Percentiles rank a stretch among this genome's conserved stretches.
These are phyloP conservation scores for Malassezia furfur DNA, from an alignment of 1,284 basidiomycete genomes.

Conservation along the genomic window DNA sequence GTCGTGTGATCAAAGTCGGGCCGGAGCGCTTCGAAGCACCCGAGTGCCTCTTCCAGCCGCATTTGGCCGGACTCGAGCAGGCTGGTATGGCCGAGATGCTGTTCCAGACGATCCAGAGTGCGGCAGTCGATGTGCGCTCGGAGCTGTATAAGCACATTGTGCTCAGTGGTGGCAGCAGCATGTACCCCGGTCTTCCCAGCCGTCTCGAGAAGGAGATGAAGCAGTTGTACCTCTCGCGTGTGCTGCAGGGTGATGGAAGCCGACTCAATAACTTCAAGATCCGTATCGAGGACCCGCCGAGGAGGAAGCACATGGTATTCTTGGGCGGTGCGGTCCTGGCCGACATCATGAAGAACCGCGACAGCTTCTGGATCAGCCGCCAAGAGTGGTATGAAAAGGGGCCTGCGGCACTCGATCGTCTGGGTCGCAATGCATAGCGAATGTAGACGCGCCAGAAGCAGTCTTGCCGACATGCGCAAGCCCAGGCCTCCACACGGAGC, in stretches of 20 bases:
- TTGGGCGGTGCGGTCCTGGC: constrained; percentile 72
- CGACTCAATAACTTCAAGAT: constrained; percentile 99
- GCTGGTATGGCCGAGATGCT: constrained; percentile 94
- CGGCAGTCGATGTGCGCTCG: constrained; percentile 76
- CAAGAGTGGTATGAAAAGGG: constrained; percentile 48
- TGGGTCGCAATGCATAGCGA: constrained; percentile 37
- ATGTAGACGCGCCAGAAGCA: background rate
- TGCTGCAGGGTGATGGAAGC: constrained; percentile 72
- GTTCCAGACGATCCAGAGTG: constrained; percentile 87
- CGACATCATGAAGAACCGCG: constrained; percentile 92
- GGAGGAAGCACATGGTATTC: constrained; percentile 98
- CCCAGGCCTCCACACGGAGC: too few relatives aligned
- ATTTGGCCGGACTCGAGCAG: constrained; percentile 93
- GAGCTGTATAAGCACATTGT: constrained; percentile 98
- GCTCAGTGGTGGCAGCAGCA: constrained; percentile 80
- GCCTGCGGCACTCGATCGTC: constrained; percentile 34
- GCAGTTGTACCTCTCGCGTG: constrained; percentile 84
- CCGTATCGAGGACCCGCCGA: constrained; percentile 91
- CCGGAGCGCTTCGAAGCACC: constrained; percentile 99
- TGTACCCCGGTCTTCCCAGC: constrained; percentile 96
- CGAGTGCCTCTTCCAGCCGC: constrained; percentile 99
- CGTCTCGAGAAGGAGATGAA: constrained; percentile 99
- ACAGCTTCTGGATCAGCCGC: constrained; percentile 67
- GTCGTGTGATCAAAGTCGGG: constrained; percentile 90
- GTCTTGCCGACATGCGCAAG: too few relatives aligned